Base-by-base conservation (phyloP, 345 rosid species). In the Gossypium turneri region DNA sequence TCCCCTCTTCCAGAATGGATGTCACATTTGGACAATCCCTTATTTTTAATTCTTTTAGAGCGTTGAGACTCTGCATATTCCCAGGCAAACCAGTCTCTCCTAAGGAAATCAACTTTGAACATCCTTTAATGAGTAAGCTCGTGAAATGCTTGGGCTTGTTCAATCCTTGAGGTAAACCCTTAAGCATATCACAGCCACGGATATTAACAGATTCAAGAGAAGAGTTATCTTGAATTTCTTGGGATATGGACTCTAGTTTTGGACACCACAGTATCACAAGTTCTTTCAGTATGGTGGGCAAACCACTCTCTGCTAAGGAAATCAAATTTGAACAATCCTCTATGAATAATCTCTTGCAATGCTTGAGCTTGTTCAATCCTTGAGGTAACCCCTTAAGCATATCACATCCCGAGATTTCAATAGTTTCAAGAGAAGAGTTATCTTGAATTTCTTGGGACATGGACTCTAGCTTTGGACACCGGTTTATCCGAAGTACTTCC, bases 391-490 rank as follows among this genome's bases (percentile, higher is more conserved):
- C 2, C 15, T 41, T 38, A 0, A n/a, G 0, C 12, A 1, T n/a
- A 2, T 16, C 44, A 34, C 47, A 64, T 1, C 5, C 29, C 11
- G 0, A 65, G 12, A 17, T 29, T 3, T 3, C 0, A 29, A 29
- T 3, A 29, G 43, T 1, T 41, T 64, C 50, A 9, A 63, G 66
- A 29, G 48, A 34, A 9, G 41, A 59, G 41, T 59, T 59, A 25
- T 59, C 64, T 59, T 59, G 38, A 25, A 59, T 12, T 24, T 59
- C 38, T 24, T 11, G 64, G 1, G 47, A 15, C 4, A 24, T 34
- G 22, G 48, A 63, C 22, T 63, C 67, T 9, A 63, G 60, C 8
- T 69, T 61, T 48, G 25, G 24, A 25, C 81, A 79, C 0, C 3
- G 0, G 0, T 3, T 0, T 19, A 69, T 69, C 1, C 2, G 0